phyloP scores from a whole-genome alignment of 1,284 basidiomycete genomes.

The Blastosporella zonata region DNA sequence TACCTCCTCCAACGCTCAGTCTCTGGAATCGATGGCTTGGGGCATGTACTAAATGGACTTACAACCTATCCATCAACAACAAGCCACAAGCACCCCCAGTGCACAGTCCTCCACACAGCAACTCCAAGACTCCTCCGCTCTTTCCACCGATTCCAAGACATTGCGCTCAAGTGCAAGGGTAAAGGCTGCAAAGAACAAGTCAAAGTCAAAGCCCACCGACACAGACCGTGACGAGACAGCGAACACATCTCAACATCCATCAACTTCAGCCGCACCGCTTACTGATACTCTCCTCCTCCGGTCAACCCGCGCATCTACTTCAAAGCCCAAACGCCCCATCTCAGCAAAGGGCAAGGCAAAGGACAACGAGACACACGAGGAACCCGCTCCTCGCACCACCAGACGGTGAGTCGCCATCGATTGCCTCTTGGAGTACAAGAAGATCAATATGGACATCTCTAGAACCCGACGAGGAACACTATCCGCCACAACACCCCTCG shows the following conservation, averaged over 20 bases:
- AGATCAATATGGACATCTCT: slow-evolving; percentile 13
- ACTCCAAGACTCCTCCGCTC: slow-evolving; percentile 36
- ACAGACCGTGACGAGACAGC: slow-evolving; percentile 34
- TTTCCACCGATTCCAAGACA: slow-evolving; percentile 44
- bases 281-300: slow-evolving; percentile 38
- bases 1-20: slow-evolving; percentile 30
- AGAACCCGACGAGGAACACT: slow-evolving; percentile 59
- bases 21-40: slow-evolving; percentile 73
- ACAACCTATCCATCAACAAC: slow-evolving; percentile 63
- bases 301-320: slow-evolving; percentile 36
- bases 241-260: slow-evolving; percentile 27
- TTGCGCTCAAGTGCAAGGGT: slow-evolving; percentile 74
- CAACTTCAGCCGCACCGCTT: slow-evolving; percentile 31
- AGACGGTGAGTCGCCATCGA: slow-evolving; percentile 54
- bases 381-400: slow-evolving; percentile 39
- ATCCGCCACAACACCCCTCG: slow-evolving; percentile 47
- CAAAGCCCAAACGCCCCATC: slow-evolving; percentile 50
- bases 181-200: slow-evolving; percentile 68
- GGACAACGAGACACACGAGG: slow-evolving; percentile 54
- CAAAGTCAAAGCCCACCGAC: slow-evolving; percentile 42
- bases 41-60: slow-evolving; percentile 83
- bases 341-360: slow-evolving; percentile 64
- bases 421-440: slow-evolving; percentile 11
- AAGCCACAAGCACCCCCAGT: slow-evolving; percentile 66
- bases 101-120: slow-evolving; percentile 35